Evolutionary conservation across 805 yeast species (phyloP).

Genomic region (Pichia cabralensis): DNA sequence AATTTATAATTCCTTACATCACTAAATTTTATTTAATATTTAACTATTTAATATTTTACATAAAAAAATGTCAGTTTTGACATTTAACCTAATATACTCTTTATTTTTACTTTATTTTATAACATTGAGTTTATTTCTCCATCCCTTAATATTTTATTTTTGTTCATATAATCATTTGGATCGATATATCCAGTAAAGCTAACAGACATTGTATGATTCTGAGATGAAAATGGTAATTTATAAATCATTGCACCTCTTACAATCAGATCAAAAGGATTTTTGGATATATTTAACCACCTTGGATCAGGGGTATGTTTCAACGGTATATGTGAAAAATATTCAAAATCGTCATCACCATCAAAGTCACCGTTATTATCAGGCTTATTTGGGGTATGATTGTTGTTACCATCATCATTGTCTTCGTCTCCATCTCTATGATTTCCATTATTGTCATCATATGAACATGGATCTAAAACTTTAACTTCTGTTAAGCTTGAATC

Average conservation of each 20-base stretch:
- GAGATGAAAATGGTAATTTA: conserved; percentile 52
- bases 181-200: conserved; percentile 49
- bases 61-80: too few relatives aligned
- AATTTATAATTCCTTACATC: too few relatives aligned
- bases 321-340: not conserved
- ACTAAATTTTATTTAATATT: too few relatives aligned
- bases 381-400: too few relatives aligned
- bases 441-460: conserved; percentile 19
- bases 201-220: conserved; percentile 48
- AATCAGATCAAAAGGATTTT: conserved; percentile 77
- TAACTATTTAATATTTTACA: too few relatives aligned
- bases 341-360: conserved; percentile 6
- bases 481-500: conserved; percentile 58
- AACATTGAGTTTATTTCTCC: not conserved
- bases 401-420: conserved; percentile 2
- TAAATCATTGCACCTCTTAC: conserved; percentile 76
- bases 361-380: too few relatives aligned
- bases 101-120: not conserved
- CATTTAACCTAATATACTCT: too few relatives aligned
- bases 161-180: conserved; percentile 27
- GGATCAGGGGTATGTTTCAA: conserved; percentile 22
- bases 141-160: conserved; percentile 1
- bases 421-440: conserved; percentile 3
- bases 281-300: conserved; percentile 67
- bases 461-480: conserved; percentile 66